A percentile compares a stretch with the other conserved stretches of the same genome.
Conservation (phyloP, 805 yeast genomes). For the Wickerhamomyces silvicola region DNA sequence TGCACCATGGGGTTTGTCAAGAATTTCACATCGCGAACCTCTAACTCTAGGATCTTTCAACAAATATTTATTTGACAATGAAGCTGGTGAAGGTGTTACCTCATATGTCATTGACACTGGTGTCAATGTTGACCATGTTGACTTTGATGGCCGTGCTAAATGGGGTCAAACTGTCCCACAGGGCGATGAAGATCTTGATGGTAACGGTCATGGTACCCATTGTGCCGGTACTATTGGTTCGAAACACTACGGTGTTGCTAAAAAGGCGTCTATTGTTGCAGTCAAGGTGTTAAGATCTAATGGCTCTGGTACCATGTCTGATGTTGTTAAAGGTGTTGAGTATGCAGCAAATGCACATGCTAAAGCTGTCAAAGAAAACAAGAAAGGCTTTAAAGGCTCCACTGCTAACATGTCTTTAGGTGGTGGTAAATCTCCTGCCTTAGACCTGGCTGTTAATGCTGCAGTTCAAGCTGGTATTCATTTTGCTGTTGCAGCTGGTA, state of each 20-base stretch:
- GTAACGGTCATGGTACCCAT: conserved; percentile 94
- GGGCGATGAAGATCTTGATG: conserved; percentile 67
- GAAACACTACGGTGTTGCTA: conserved; percentile 74
- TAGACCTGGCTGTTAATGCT: conserved; percentile 83
- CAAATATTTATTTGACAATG: conserved; percentile 64
- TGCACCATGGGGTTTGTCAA: conserved; percentile 92
- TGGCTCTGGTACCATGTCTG: conserved; percentile 81
- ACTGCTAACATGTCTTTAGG: conserved; percentile 92
- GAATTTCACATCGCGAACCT: conserved; percentile 78
- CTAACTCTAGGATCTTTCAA: conserved; percentile 63
- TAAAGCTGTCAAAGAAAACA: conserved; percentile 42
- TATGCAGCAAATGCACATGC: conserved; percentile 71
- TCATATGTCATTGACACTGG: conserved; percentile 91
- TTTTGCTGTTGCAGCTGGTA: conserved; percentile 96
- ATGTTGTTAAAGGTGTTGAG: conserved; percentile 80
- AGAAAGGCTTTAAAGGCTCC: conserved; percentile 73
- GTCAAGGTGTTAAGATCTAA: conserved; percentile 77
- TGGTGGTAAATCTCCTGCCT: conserved; percentile 85
- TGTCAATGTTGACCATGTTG: conserved; percentile 64
- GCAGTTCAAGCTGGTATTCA: conserved; percentile 85
- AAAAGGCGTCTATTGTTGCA: conserved; percentile 71
- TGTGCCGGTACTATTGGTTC: conserved; percentile 96
- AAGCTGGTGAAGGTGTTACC: conserved; percentile 79
- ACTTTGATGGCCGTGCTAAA: conserved; percentile 75
- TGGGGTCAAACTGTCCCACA: conserved; percentile 83